Conservation (phyloP, 2,329 filamentous ascomycete genomes). For the Penicillium sp. region DNA sequence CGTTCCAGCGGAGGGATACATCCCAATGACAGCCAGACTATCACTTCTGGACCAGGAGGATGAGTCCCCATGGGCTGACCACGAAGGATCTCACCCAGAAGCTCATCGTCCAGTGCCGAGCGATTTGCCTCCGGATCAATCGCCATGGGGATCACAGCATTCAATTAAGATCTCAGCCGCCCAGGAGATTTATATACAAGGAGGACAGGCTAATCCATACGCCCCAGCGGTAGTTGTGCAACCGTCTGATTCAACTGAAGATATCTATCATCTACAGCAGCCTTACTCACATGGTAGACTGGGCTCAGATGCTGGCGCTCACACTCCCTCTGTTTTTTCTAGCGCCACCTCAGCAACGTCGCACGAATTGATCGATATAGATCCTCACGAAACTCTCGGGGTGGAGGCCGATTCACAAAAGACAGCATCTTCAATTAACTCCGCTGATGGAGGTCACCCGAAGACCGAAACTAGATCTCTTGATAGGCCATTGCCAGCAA, state of each 20-base stretch:
- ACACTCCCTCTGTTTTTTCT: constrained; percentile 25
- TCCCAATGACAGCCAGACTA: constrained; percentile 41
- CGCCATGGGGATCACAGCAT: constrained; percentile 22
- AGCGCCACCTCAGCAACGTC: constrained; percentile 31
- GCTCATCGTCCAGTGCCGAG: constrained; percentile 2
- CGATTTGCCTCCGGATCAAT: constrained; percentile 9
- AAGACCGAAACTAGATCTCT: not conserved
- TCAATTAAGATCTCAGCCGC: constrained; percentile 16
- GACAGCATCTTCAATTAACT: constrained; percentile 15
- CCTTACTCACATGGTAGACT: constrained; percentile 11
- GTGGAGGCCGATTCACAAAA: constrained; percentile 5
- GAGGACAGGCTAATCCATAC: constrained; percentile 16
- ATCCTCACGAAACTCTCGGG: constrained; percentile 13
- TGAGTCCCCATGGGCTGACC: constrained; percentile 31
- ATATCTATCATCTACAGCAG: constrained; percentile 7
- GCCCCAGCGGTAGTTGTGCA: constrained; percentile 15
- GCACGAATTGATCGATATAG: constrained; percentile 34
- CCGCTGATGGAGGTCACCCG: constrained; percentile 1
- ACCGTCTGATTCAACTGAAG: constrained; percentile 3
- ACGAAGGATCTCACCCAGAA: constrained; percentile 9
- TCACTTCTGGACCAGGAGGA: constrained; percentile 35
- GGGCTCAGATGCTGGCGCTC: constrained; percentile 19
- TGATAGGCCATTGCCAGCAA: not conserved
- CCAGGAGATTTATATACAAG: constrained; percentile 16
- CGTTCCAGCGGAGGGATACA: constrained; percentile 36